Percentiles rank a stretch among this genome's conserved stretches.
These are phyloP conservation scores for Tripidium arundinaceum DNA, from an alignment of 202 grass and related monocot species.

Conservation along the genomic window DNA sequence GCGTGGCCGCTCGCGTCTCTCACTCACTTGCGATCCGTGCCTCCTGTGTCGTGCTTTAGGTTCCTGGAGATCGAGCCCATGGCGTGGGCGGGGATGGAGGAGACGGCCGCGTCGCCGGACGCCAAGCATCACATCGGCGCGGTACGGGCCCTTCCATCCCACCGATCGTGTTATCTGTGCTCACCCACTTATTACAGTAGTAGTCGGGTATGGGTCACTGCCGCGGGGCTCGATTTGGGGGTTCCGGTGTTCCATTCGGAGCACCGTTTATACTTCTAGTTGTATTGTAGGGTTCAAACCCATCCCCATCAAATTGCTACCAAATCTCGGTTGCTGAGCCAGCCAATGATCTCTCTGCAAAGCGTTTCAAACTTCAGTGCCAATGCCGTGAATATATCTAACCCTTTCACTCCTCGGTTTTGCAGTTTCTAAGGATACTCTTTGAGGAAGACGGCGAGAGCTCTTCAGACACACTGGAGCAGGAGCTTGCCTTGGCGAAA, in stretches of 20 bases:
- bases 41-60: neutral
- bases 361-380: neutral
- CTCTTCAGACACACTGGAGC: slow-evolving; percentile 48
- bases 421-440: slow-evolving; percentile 79
- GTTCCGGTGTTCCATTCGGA: neutral
- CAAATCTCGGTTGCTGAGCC: neutral
- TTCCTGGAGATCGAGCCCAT: slow-evolving; percentile 77
- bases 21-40: neutral
- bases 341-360: neutral
- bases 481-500: slow-evolving; percentile 67
- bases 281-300: neutral
- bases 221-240: neutral
- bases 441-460: slow-evolving; percentile 58
- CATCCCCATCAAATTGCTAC: neutral
- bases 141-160: slow-evolving; percentile 36
- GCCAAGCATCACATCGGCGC: slow-evolving; percentile 87
- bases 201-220: neutral
- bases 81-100: slow-evolving; percentile 83
- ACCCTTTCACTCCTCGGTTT: neutral
- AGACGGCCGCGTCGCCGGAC: slow-evolving; percentile 72
- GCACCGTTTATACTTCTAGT: neutral
- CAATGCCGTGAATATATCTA: neutral
- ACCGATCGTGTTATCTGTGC: neutral
- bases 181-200: neutral
- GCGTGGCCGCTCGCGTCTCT: neutral